Base-by-base conservation (phyloP, 768 basidiomycete species). In the Amanita rubescens region DNA sequence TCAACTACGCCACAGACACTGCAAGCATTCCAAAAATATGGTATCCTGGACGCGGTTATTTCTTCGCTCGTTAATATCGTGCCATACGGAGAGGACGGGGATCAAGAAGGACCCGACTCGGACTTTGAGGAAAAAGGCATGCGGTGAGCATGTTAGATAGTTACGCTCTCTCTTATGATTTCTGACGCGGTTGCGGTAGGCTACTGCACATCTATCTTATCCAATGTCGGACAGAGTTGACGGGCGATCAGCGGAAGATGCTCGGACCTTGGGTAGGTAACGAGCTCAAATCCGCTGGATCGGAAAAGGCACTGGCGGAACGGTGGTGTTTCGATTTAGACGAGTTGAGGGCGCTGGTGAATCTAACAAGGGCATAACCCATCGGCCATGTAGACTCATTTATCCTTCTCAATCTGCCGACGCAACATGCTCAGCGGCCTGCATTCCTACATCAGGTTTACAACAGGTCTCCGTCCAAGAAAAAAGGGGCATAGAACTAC, bases 71-170 rank as follows among this genome's bases (percentile, higher is more conserved):
- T 70, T 0, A 63, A 67, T 5, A 85, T 87, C 7, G 58, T 84
- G 19, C 85, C 87, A 9, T 73, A 79, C 51, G 88, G 87, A 0
- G 73, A 71, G 5, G 84, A 89, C 60, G 87, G 86, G 15, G 85
- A 88, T 55, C 68, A 69, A 39, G 70, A 70, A n/a, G 79, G 68
- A 3, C 62, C 69, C 8, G 88, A 88, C 63, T 61, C 62, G 2
- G 82, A 86, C 51, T 82, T 83, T 35, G 80, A 83, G 65, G 87
- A 87, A 64, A 86, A 84, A 58, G 64, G 78, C 1, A 58, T 82
- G 17, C 74, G 77, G 81, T 81, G 48, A 48, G 75, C 65, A 6
- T 39, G 55, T 19, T 25, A 34, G 5, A 35, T 3, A 17, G 20
- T 27, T 49, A 11, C 27, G 47, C 10, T 17, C 30, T 10, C n/a